Base-by-base conservation (phyloP, 768 basidiomycete genomes). In the Amylocystis lapponica region DNA sequence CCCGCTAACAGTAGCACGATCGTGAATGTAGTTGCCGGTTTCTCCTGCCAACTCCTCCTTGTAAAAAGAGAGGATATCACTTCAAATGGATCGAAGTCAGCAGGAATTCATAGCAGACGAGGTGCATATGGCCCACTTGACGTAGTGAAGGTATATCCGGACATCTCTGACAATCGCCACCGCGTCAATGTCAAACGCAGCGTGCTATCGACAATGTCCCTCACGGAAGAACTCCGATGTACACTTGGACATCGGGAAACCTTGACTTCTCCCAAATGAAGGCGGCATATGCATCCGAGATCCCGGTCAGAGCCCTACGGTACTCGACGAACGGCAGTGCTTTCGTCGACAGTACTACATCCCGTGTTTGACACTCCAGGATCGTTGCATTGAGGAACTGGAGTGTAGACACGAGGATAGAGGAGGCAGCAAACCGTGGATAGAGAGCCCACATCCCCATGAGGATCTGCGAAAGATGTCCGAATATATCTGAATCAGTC, bases 141-240 rank as follows among this genome's bases (percentile, higher is more conserved):
- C 14, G 16, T 40, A 27, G 23, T 43, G 31, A 29, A 43, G 39
- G 37, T 43, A 34, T n/a, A 21, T n/a, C 17, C 23, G 7, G 2
- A 30, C 40, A 30, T 38, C 45, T 16, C 50, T 45, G 14, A 10
- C 7, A 33, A 13, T 36, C 31, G 14, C 43, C 17, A 17, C 34
- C 17, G 30, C 9, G 14, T 12, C 16, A 32, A 30, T 11, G 5
- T 34, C 23, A 23, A 21, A 20, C 17, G 14, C 13, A 14, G 13
- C 16, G 14, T 4, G 17, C 8, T 26, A 44, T 16, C n/a, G 34
- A 37, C 13, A 41, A 7, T 36, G 36, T 5, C n/a, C 47, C 55
- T 45, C 33, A 57, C 58, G 68, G 70, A 26, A 72, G 46, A n/a
- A 61, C 60, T 43, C 70, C 68, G 12, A 66, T 54, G 32, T 68